Base-by-base conservation (phyloP, 2,329 filamentous ascomycete species). In the Fusarium tricinctum region DNA sequence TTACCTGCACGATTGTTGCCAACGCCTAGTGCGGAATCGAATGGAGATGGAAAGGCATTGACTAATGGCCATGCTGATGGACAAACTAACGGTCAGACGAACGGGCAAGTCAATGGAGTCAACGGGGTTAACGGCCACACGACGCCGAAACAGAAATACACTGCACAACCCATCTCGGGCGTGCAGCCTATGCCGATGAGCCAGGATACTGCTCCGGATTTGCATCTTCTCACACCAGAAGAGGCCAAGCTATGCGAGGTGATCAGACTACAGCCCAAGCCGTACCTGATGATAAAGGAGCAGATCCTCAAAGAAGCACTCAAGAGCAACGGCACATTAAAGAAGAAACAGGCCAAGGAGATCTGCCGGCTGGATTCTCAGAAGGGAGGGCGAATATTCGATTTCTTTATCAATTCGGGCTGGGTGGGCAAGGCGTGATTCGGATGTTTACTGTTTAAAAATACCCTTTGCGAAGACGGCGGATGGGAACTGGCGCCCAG, bases 231-330 rank as follows among this genome's bases (percentile, higher is more conserved):
- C 43, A 93, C 92, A 1, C 86, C 89, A 1, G 93, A 97, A 69
- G 96, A 99, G 78, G 84, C 88, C 6, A 93, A 97, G 74, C 82
- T 99, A 1, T 99, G 96, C 81, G 92, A 92, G 72, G 86, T 91
- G 40, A 86, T 97, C 15, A 88, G 94, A 42, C 82, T 99, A 52
- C 92, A 96, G 78, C 96, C 96, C 1, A 99, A 99, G 81, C 93
- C 96, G 2, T 99, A 97, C 78, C 81, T 97, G 7, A 93, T 93
- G 75, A 93, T 98, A 79, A 99, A 99, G 80, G 94, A 97, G 78
- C 90, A 92, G 64, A 84, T 98, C n/a, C 80, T 98, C 52, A 92
- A 93, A 73, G 95, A 98, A 77, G 93, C 95, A 0, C 88, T 97
- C 77, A 96, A 95, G 80, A 90, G 90, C 60, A 95, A 96, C 60